Base-by-base conservation (phyloP, 208 protist genomes). In the Crithidia fasciculata region DNA sequence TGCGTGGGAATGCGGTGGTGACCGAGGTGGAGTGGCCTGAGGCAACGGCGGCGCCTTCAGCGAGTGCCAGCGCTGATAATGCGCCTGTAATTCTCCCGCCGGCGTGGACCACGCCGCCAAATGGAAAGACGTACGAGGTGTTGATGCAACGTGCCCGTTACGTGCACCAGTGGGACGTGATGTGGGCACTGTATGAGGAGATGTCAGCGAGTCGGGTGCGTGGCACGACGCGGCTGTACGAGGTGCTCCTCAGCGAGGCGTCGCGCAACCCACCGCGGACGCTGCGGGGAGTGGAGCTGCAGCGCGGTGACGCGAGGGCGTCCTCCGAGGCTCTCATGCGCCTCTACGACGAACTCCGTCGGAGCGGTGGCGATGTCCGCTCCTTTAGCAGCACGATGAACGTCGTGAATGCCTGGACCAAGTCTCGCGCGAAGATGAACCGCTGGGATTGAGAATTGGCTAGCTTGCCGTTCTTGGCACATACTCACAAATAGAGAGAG, bases 401-500 rank as follows among this genome's bases (percentile, higher is more conserved):
- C 65, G 54, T 96, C 16, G 74, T 96, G 12, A 93, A 93, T 45
- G 89, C 92, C 0, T 96, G 92, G 92, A 90, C 83, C 52, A 65
- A 71, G 15, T 81, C 88, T 0, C 81, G 85, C 0, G 62, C 80
- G 5, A 59, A 44, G 64, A 53, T 52, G 19, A 77, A 65, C 44
- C 63, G 64, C 18, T 71, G 72, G 64, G 39, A 71, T 18, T 71
- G n/a, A 59, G 0, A 28, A 0, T 0, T 28, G 28, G 28, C 28
- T 1, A 28, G 28, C 28, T 28, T 28, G 28, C 28, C 28, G 28
- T 28, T 28, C 28, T 28, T 28, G 28, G 28, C 28, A 28, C 28
- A 28, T 28, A 8, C 12, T 49, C 37, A 44, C 28, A 52, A 13
- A 67, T 8, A 47, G 15, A 49, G 1, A 12, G 36, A 37, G 50